Evolutionary conservation across 2,329 filamentous ascomycete genomes (phyloP).

Genomic region (Sporothrix variecibatus): DNA sequence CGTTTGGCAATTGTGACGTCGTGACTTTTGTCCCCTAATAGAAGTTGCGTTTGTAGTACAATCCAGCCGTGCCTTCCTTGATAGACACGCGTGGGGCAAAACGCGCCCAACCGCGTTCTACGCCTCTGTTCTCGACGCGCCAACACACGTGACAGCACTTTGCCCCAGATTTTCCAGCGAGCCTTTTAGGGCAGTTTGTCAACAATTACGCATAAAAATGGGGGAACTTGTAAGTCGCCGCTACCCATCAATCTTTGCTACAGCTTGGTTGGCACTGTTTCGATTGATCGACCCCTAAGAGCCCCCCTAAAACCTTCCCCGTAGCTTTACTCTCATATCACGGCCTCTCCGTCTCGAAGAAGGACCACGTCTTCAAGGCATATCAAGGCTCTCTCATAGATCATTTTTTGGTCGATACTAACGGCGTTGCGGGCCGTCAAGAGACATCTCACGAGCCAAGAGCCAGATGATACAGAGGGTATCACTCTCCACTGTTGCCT

Average conservation of each 20-base stretch:
- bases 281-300: background rate
- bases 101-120: constrained; percentile 13
- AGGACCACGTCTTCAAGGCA: background rate
- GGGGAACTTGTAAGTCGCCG: background rate
- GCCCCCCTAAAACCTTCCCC: background rate
- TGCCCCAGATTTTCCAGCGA: background rate
- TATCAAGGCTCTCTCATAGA: background rate
- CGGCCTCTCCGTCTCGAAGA: background rate
- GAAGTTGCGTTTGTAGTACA: background rate
- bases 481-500: constrained; percentile 3
- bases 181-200: background rate
- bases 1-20: background rate
- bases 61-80: too few species aligned
- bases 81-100: background rate
- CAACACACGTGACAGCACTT: constrained; percentile 14
- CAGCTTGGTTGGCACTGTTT: background rate
- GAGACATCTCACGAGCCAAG: background rate
- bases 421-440: constrained; percentile 1
- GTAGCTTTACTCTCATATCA: background rate
- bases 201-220: background rate
- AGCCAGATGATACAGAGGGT: background rate
- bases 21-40: background rate
- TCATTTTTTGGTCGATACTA: background rate
- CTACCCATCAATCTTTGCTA: background rate
- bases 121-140: background rate